A percentile compares a stretch with the other conserved stretches of the same genome.
phyloP scores from a whole-genome alignment of 768 basidiomycete genomes.

The Chalciporus sphaerocephalus region DNA sequence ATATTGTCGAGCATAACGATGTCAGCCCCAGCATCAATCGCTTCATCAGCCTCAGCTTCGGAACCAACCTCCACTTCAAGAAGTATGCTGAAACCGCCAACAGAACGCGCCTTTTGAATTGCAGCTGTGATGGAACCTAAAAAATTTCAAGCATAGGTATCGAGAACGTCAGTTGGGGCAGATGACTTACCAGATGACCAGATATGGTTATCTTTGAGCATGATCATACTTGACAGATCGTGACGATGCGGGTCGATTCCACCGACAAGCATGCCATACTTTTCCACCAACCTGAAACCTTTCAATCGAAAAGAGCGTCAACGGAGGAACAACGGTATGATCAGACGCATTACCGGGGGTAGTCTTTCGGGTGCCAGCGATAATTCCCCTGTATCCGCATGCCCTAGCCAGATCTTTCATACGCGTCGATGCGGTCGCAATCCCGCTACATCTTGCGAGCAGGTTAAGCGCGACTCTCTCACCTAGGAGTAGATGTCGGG shows the following conservation, averaged over 20 bases:
- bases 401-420: conserved; percentile 74
- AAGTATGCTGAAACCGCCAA: conserved; percentile 86
- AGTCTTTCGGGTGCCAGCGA: conserved; percentile 96
- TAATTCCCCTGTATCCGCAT: conserved; percentile 78
- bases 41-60: conserved; percentile 90
- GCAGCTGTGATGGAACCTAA: conserved; percentile 88
- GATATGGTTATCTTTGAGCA: conserved; percentile 99
- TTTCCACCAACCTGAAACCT: conserved; percentile 96
- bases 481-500: conserved; percentile 80
- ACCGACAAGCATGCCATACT: conserved; percentile 97
- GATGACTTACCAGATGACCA: conserved; percentile 79
- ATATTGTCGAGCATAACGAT: conserved; percentile 96
- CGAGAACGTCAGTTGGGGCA: neutral
- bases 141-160: conserved; percentile 2
- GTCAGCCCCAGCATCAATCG: conserved; percentile 94
- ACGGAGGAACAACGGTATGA: neutral
- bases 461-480: conserved; percentile 92
- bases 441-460: conserved; percentile 92
- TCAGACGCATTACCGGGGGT: conserved; percentile 61
- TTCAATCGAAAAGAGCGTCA: conserved; percentile 7
- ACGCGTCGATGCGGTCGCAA: conserved; percentile 83
- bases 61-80: conserved; percentile 92
- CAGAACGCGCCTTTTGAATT: conserved; percentile 77
- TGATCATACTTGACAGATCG: conserved; percentile 98
- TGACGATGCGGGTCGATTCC: conserved; percentile 94